Evolutionary conservation across 306 rosid species (phyloP), one percentile per base, ranked within the genome.

Genomic region (Carpinus viminea): DNA sequence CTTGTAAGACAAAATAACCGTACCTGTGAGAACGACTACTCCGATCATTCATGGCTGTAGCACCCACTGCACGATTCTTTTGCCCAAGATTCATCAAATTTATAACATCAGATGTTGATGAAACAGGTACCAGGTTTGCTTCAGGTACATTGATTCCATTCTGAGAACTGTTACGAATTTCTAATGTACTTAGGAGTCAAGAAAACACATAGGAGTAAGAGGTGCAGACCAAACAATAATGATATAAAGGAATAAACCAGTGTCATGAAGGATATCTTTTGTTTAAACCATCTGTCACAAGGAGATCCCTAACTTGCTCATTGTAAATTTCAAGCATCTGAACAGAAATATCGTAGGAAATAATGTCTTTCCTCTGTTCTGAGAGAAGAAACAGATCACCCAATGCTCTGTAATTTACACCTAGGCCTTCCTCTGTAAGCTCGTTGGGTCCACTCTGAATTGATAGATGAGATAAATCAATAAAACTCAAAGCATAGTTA

Each of bases 301-400:
- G 91, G 73, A 93, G 91, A 78, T 96, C 99, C 74, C 91, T 86
- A 55, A 96, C 95, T 91, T 93, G 97, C 81, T 96, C 99, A 36
- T 93, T 93, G 88, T 96, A 96, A 79, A 96, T 93, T 87, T 96
- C 99, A 78, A 96, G 97, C 98, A 96, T 96, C 88, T 96, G 99
- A 65, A 93, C 97, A 16, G 81, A 76, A 43, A 96, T 96, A 50
- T 81, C 96, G 82, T 93, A 93, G 80, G 36, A 78, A 79, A 96
- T 79, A 76, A 88, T 86, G 66, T 87, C 93, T 84, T 86, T 89
- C 79, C 97, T 93, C 85, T 90, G 88, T 11, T 88, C 93, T 12
- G 97, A 87, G 55, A 93, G 83, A 52, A 57, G 54, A 87, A 96
- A 96, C 45, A 96, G 93, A 85, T 96, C 99, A 45, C 83, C 56